phyloP scores from a whole-genome alignment of 164 flowering plant species.

The Paratinospora sagittata region DNA sequence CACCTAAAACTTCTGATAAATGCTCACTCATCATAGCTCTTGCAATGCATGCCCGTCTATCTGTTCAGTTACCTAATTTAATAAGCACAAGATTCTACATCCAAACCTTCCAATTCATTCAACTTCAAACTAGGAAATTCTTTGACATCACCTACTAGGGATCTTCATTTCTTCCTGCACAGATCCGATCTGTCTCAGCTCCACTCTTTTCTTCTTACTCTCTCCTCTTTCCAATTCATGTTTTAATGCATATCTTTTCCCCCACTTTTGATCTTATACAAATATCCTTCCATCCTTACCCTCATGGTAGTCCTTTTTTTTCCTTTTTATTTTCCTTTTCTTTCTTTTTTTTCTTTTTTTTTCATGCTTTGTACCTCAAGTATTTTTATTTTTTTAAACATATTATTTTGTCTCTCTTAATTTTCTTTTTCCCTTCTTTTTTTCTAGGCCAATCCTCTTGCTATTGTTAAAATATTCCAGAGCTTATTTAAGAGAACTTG shows the following conservation, averaged over 20 bases:
- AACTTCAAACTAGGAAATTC: not conserved
- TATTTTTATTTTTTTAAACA: not conserved
- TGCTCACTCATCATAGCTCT: not conserved
- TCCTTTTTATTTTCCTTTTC: not conserved
- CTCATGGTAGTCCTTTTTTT: not conserved
- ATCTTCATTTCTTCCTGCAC: not conserved
- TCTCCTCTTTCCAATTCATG: not conserved
- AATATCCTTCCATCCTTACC: not conserved
- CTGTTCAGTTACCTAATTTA: not conserved
- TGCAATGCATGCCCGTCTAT: not conserved
- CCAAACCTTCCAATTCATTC: not conserved
- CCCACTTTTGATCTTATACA: not conserved
- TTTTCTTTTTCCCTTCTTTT: not conserved
- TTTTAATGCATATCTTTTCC: not conserved
- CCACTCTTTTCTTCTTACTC: not conserved
- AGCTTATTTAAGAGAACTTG: conserved; percentile 20
- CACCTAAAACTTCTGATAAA: not conserved
- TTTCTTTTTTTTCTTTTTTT: not conserved
- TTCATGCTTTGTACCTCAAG: not conserved
- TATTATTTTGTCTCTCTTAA: not conserved
- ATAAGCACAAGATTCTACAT: too few relatives aligned
- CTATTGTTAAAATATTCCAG: conserved; percentile 5
- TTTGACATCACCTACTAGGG: not conserved
- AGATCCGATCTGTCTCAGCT: not conserved
- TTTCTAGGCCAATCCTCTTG: not conserved